A percentile compares a stretch with the other conserved stretches of the same genome.
Conservation (phyloP, 352 stramenopile species). For the Phytophthora citricola region DNA sequence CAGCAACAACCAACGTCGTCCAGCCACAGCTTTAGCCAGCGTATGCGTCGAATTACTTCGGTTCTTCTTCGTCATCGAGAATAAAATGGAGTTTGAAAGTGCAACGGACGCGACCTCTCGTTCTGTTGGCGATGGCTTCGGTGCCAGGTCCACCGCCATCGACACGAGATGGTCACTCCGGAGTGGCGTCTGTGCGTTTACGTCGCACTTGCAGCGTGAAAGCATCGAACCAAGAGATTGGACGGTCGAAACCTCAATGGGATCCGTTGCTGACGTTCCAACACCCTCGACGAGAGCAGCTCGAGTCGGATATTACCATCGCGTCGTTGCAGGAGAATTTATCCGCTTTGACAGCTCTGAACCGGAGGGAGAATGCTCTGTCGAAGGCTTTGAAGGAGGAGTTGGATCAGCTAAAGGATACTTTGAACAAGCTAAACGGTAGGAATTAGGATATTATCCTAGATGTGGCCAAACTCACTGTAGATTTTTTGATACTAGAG, state of each 20-base stretch:
- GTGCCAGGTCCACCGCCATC: conserved; percentile 26
- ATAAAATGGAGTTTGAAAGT: too few relatives aligned
- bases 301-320: conserved; percentile 41
- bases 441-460: background rate
- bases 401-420: conserved; percentile 36
- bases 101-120: conserved; percentile 19
- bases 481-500: conserved; percentile 32
- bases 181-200: conserved; percentile 34
- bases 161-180: conserved; percentile 21
- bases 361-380: conserved; percentile 56
- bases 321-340: conserved; percentile 59
- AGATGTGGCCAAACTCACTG: too few relatives aligned
- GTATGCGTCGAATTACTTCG: background rate
- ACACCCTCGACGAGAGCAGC: conserved; percentile 34
- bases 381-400: conserved; percentile 50
- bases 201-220: conserved; percentile 27
- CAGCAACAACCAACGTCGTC: conserved; percentile 12
- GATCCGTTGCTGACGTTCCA: conserved; percentile 35
- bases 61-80: conserved; percentile 14
- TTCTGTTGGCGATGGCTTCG: conserved; percentile 9
- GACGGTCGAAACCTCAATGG: conserved; percentile 6
- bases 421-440: conserved; percentile 53
- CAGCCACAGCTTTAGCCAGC: conserved; percentile 4
- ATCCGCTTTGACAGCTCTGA: conserved; percentile 44
- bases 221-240: conserved; percentile 30